Evolutionary conservation across 2,329 filamentous ascomycete species (phyloP).

Genomic region (Penicillium sp.): DNA sequence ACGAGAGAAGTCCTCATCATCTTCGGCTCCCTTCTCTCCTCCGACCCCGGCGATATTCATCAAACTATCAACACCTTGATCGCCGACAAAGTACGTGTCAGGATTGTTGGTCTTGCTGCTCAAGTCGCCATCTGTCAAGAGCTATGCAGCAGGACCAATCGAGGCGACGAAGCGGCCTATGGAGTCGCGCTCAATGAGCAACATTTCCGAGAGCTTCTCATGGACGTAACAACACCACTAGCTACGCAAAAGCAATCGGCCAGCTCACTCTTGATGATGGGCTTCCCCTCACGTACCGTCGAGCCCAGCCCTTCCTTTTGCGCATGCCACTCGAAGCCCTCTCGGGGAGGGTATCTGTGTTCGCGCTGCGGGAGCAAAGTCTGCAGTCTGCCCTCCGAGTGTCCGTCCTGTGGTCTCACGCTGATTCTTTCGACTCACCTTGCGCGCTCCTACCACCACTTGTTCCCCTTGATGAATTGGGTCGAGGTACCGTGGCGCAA

Average conservation of each 20-base stretch:
- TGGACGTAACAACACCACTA: conserved; percentile 85
- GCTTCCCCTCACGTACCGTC: conserved; percentile 85
- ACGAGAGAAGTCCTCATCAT: conserved; percentile 91
- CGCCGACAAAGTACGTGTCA: conserved; percentile 80
- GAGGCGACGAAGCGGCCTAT: conserved; percentile 71
- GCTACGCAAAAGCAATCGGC: conserved; percentile 62
- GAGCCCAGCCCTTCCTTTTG: conserved; percentile 75
- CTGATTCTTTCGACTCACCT: conserved; percentile 93
- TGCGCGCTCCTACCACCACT: conserved; percentile 87
- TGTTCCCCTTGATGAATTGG: conserved; percentile 91
- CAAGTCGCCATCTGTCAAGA: conserved; percentile 91
- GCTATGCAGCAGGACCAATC: conserved; percentile 84
- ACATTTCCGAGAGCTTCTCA: conserved; percentile 85
- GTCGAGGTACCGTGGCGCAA: conserved; percentile 81
- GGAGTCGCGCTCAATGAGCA: conserved; percentile 82
- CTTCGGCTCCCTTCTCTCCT: conserved; percentile 85
- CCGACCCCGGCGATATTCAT: conserved; percentile 94
- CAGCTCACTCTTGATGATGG: conserved; percentile 84
- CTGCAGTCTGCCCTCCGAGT: conserved; percentile 85
- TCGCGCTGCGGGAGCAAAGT: conserved; percentile 87
- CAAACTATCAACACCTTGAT: conserved; percentile 80
- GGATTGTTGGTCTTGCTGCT: conserved; percentile 85
- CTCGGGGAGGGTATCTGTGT: conserved; percentile 84
- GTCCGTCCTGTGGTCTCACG: conserved; percentile 86
- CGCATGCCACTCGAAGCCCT: conserved; percentile 84